Conservation (phyloP, 192 early-diverging fungal genomes). For the Backusella sp. region DNA sequence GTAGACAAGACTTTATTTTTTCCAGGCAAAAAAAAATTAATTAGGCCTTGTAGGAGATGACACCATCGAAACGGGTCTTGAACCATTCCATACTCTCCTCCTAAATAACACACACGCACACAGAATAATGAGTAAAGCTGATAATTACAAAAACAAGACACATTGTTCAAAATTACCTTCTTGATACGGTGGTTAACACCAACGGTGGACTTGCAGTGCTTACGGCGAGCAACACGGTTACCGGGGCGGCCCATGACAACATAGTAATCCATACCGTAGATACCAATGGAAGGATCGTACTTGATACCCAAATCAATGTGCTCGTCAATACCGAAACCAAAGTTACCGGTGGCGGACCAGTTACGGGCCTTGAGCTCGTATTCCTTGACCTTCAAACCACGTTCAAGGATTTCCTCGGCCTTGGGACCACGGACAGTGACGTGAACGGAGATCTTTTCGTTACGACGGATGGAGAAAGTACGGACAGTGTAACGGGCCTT, state of each 20-base stretch:
- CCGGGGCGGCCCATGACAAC: constrained; percentile 98
- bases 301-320: constrained; percentile 99
- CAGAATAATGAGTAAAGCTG: neutral
- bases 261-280: constrained; percentile 99
- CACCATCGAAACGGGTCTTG: constrained; percentile 79
- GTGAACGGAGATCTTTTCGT: constrained; percentile 99
- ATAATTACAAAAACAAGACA: neutral
- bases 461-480: constrained; percentile 99
- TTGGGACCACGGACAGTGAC: constrained; percentile 92
- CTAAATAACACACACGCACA: constrained; percentile 14
- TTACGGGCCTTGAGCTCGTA: constrained; percentile 95
- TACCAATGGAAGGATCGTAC: constrained; percentile 99
- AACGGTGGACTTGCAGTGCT: constrained; percentile 80
- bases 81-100: constrained; percentile 98
- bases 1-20: neutral
- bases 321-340: constrained; percentile 99
- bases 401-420: constrained; percentile 96
- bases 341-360: constrained; percentile 99
- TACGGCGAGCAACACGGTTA: constrained; percentile 92
- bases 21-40: neutral
- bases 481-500: constrained; percentile 99
- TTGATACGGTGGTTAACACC: constrained; percentile 89
- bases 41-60: constrained; percentile 10
- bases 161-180: constrained; percentile 44
- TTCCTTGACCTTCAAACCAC: constrained; percentile 99